Evolutionary conservation across 805 yeast genomes (phyloP), one percentile per base, ranked within the genome.

Genomic region (Vanderwaltozyma polyspora): DNA sequence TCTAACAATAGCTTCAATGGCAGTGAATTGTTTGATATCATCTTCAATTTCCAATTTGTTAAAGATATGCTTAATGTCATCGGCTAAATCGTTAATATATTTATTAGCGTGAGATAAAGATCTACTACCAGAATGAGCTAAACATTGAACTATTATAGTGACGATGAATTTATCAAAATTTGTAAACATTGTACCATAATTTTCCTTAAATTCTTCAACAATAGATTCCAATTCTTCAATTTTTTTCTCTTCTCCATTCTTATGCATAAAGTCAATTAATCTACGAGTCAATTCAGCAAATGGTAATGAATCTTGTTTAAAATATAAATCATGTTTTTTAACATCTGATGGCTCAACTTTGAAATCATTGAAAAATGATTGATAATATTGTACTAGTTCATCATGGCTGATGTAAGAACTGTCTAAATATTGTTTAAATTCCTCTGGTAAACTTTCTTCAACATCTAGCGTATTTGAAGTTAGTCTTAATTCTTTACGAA

Each of bases 121-220:
- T 52, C 96, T 71, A 31, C 85, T 79, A 11, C 97, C 96, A 38
- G 85, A 77, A 45, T 77, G 77, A 30, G 89, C 80, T 33, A 84
- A 67, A 0, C 79, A 66, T 49, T 83, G 89, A 47, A 79, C 67
- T 11, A 85, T 57, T 12, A 82, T 59, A 19, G 79, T 72, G 13
- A 81, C 63, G 25, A 78, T 54, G 35, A 79, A 66, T 45, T 60
- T 57, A 18, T 63, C 62, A 28, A 63, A 45, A 28, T 63, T 55
- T 2, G 53, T 53, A 16, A 63, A 66, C 46, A 33, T 52, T 38
- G 29, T 42, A 9, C 47, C 51, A 31, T 36, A 33, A 40, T 48
- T 49, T n/a, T 49, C 51, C 30, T 48, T 57, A 9, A 66, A 42
- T 9, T 47, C 53, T 13, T 46, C 48, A 12, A 61, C 34, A 4